phyloP scores from a whole-genome alignment of 2,329 filamentous ascomycete genomes.

The Stachybotrys elegans region DNA sequence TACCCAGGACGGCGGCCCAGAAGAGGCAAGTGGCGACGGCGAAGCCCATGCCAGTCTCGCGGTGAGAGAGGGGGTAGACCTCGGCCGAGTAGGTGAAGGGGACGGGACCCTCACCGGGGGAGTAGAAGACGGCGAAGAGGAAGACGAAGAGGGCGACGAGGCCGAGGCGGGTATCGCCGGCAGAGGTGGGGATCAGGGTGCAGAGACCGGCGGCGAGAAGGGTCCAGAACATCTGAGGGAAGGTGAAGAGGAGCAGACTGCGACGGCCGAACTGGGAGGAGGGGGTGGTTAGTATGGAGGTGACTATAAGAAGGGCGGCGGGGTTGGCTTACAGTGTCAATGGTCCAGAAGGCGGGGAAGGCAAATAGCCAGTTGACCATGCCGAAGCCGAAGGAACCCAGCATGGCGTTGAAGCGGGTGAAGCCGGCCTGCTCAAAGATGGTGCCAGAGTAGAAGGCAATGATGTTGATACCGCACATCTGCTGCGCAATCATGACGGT shows the following conservation, averaged over 20 bases:
- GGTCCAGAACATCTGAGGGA: slow-evolving; percentile 60
- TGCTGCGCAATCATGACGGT: slow-evolving; percentile 77
- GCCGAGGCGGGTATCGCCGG: slow-evolving; percentile 39
- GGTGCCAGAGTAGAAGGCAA: slow-evolving; percentile 68
- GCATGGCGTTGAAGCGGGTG: slow-evolving; percentile 44
- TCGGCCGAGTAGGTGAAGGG: slow-evolving; percentile 60
- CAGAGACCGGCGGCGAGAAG: slow-evolving; percentile 39
- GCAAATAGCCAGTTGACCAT: slow-evolving; percentile 61
- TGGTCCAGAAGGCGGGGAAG: slow-evolving; percentile 62
- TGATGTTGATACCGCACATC: slow-evolving; percentile 66
- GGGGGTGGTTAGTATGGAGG: slow-evolving; percentile 9
- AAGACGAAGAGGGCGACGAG: slow-evolving; percentile 59
- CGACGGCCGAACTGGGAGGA: slow-evolving; percentile 49
- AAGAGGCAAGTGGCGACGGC: slow-evolving; percentile 57
- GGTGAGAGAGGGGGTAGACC: slow-evolving; percentile 58
- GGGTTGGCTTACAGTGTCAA: slow-evolving; percentile 45
- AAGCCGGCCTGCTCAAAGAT: slow-evolving; percentile 55
- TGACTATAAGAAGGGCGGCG: background rate
- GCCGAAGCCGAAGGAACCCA: slow-evolving; percentile 43
- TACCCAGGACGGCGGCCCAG: slow-evolving; percentile 44
- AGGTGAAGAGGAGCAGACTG: slow-evolving; percentile 57
- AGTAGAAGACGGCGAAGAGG: slow-evolving; percentile 61
- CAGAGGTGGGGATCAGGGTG: slow-evolving; percentile 27
- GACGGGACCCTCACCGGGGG: slow-evolving; percentile 58
- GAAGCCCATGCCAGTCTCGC: slow-evolving; percentile 60